Base-by-base conservation (phyloP, 805 yeast genomes). In the Kazachstania martiniae region DNA sequence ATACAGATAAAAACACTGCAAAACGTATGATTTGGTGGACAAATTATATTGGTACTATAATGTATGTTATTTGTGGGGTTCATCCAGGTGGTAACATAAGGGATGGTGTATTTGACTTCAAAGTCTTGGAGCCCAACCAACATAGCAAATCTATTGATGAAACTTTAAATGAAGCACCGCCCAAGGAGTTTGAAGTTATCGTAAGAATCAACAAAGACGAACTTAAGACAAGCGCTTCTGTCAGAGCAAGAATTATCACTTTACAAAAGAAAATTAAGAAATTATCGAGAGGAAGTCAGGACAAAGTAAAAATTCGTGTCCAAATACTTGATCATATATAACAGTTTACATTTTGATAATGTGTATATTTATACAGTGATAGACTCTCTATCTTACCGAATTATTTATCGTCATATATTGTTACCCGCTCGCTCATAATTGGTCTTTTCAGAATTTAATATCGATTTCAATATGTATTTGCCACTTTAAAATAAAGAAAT, bases 21-120 rank as follows among this genome's bases (percentile, higher is more conserved):
- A 70, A 67, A 32, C 58, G 66, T 32, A 58, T 70, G 19, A 62
- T 74, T 16, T 78, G 81, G 72, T 79, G 87, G 87, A 77, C 84
- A 3, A 66, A 72, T 46, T 77, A 74, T 45, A 63, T 75, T 40
- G 89, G 89, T 18, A 70, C 76, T 33, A 66, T 79, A 41, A 77
- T 79, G 83, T 77, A 74, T 51, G 79, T 79, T 28, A 71, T 79
- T 28, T 80, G 87, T 52, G 85, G 85, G 51, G 78, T 80, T 33
- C 81, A 76, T 51, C 89, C 89, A 5, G 86, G 86, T 36, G 89
- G 87, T 14, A 75, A 74, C 47, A 76, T 79, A 18, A 65, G 81
- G 43, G 79, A 74, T 21, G 73, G 73, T 17, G 66, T 68, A 12
- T 68, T 66, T 48, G 62, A 60, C 37, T 72, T 66, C 56, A 63